Percentiles rank a stretch among this genome's conserved stretches.
These are phyloP conservation scores for Aureobasidium sp. DNA, from an alignment of 2,329 filamentous ascomycete genomes.

Conservation along the genomic window DNA sequence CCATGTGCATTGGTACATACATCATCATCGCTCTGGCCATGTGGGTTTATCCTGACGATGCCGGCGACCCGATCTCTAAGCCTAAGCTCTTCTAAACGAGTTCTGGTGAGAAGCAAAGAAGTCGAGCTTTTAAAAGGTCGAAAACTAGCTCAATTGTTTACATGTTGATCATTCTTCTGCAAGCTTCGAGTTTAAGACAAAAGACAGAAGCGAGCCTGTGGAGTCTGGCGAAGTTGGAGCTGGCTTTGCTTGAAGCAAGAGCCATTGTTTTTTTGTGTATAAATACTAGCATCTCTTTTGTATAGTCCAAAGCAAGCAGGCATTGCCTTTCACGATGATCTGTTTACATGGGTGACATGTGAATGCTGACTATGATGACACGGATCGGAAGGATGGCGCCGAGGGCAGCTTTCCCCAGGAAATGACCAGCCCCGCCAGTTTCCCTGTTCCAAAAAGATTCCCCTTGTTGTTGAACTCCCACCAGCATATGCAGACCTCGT, in stretches of 20 bases:
- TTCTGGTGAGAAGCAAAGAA: not conserved
- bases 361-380: not conserved
- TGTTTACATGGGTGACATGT: not conserved
- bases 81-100: slow-evolving; percentile 8
- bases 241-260: slow-evolving; percentile 2
- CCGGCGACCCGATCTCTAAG: slow-evolving; percentile 21
- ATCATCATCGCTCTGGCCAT: slow-evolving; percentile 55
- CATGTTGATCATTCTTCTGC: not conserved
- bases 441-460: not conserved
- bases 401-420: slow-evolving; percentile 8
- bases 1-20: slow-evolving; percentile 50
- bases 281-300: not conserved
- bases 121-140: not conserved
- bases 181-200: too few relatives aligned
- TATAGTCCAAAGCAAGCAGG: not conserved
- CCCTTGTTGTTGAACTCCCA: slow-evolving; percentile 10
- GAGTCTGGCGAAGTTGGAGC: not conserved
- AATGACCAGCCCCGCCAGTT: not conserved
- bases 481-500: not conserved
- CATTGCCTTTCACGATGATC: not conserved
- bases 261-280: not conserved
- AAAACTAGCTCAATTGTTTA: not conserved
- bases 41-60: slow-evolving; percentile 53
- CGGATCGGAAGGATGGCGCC: not conserved
- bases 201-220: not conserved